Conservation (phyloP, 345 rosid species). For the Boechera stricta region DNA sequence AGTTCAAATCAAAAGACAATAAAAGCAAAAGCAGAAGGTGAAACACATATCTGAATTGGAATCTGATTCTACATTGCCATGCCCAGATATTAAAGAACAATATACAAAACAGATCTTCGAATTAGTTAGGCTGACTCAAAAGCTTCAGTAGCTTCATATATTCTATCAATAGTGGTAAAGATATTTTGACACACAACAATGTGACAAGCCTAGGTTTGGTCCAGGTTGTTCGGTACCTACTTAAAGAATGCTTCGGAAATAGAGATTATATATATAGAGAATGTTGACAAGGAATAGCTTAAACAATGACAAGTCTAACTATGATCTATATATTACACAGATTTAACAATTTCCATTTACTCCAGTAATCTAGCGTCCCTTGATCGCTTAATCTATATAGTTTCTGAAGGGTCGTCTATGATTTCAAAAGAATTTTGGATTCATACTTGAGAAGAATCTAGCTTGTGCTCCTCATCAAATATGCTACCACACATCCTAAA, state of each 20-base stretch:
- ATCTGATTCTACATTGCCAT: conserved; percentile 33
- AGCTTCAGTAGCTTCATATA: conserved; percentile 15
- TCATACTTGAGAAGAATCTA: conserved; percentile 38
- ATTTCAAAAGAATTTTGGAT: conserved; percentile 30
- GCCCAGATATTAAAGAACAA: conserved; percentile 10
- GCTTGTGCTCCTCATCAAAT: conserved; percentile 66
- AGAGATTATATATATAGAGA: conserved; percentile 4
- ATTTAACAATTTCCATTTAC: conserved; percentile 30
- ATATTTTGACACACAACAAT: neutral
- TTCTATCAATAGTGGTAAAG: neutral
- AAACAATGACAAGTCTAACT: conserved; percentile 29
- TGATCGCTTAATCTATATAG: conserved; percentile 22
- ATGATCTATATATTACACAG: conserved; percentile 39
- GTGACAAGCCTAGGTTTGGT: neutral
- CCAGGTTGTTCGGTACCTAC: too few species aligned
- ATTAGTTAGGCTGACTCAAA: conserved; percentile 33
- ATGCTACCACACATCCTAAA: conserved; percentile 78
- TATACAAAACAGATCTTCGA: neutral
- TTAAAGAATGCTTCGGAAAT: neutral
- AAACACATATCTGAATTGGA: conserved; percentile 6
- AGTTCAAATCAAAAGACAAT: conserved; percentile 17
- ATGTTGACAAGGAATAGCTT: conserved; percentile 8
- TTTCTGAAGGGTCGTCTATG: conserved; percentile 31
- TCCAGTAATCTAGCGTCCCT: conserved; percentile 27
- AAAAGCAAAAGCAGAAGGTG: conserved; percentile 12